Conservation (phyloP, 495 filamentous ascomycete species). For the Neurospora tetrasperma region DNA sequence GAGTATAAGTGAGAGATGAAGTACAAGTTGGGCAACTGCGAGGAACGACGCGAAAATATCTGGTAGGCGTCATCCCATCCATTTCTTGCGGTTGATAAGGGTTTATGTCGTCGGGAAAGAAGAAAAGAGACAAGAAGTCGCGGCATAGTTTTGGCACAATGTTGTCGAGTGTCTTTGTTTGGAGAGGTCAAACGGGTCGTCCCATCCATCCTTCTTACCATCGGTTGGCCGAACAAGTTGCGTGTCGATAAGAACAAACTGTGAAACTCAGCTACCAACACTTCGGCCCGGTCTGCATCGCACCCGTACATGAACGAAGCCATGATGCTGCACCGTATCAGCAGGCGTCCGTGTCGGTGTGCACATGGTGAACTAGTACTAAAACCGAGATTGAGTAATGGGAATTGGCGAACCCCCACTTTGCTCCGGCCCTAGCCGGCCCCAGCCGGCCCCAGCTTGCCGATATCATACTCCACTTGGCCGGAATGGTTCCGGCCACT, state of each 20-base stretch:
- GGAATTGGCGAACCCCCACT: slow-evolving; percentile 13
- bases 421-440: slow-evolving; percentile 27
- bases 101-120: neutral
- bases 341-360: neutral
- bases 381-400: slow-evolving; percentile 14
- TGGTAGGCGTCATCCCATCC: neutral
- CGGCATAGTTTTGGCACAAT: neutral
- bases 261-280: neutral
- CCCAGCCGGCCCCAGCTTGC: slow-evolving; percentile 17
- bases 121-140: too few relatives aligned
- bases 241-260: neutral
- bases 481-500: slow-evolving; percentile 26
- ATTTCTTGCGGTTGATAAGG: neutral
- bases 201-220: neutral
- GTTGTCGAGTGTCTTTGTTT: neutral
- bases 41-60: neutral
- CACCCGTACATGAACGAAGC: neutral
- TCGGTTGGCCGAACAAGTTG: neutral
- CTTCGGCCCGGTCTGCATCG: neutral
- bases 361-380: neutral
- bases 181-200: neutral
- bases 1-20: neutral
- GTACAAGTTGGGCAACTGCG: neutral
- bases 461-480: slow-evolving; percentile 10
- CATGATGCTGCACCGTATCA: neutral